phyloP scores from a whole-genome alignment of 805 yeast genomes.

The Candida morakotiae region DNA sequence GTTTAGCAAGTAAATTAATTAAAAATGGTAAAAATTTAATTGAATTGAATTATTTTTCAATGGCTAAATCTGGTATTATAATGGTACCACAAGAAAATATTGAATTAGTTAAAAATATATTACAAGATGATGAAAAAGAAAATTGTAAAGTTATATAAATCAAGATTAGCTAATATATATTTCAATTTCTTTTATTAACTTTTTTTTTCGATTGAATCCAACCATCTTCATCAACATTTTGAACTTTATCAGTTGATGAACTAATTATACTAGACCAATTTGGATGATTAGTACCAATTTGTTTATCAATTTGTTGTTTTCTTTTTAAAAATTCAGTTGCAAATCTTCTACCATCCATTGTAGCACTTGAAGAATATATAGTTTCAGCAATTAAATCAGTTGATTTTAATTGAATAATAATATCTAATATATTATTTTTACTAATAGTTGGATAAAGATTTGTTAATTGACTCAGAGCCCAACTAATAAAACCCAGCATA shows the following conservation, averaged over 20 bases:
- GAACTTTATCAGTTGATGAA: slow-evolving; percentile 34
- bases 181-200: slow-evolving; percentile 21
- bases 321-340: slow-evolving; percentile 85
- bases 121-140: slow-evolving; percentile 1
- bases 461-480: slow-evolving; percentile 68
- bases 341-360: slow-evolving; percentile 92
- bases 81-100: slow-evolving; percentile 53
- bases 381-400: slow-evolving; percentile 88
- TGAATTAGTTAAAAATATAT: slow-evolving; percentile 20
- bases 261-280: slow-evolving; percentile 74
- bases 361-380: slow-evolving; percentile 78
- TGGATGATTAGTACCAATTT: slow-evolving; percentile 35
- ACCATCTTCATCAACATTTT: slow-evolving; percentile 41
- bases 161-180: neutral
- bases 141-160: neutral
- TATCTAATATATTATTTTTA: slow-evolving; percentile 70
- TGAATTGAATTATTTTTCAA: slow-evolving; percentile 57
- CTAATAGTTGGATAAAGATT: slow-evolving; percentile 73
- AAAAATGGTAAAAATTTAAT: slow-evolving; percentile 27
- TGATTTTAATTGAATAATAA: slow-evolving; percentile 70
- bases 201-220: slow-evolving; percentile 42
- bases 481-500: slow-evolving; percentile 57
- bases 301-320: slow-evolving; percentile 67
- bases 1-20: slow-evolving; percentile 50
- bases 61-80: slow-evolving; percentile 57